Conservation (phyloP, 2,329 filamentous ascomycete species). For the Calonectria fujianensis region DNA sequence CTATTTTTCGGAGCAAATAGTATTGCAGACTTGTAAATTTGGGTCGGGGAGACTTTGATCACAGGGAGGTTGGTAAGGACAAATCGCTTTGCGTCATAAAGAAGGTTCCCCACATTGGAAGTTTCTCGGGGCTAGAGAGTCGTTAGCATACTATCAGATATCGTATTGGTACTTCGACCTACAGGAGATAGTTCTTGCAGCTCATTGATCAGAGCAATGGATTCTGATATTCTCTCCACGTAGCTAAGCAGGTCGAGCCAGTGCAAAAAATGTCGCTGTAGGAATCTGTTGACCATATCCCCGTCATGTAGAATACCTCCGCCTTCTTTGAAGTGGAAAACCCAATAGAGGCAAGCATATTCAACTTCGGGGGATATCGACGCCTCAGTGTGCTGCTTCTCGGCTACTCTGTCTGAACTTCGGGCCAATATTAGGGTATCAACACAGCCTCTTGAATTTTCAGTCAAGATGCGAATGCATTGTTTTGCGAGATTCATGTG, state of each 20-base stretch:
- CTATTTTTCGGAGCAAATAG: background rate
- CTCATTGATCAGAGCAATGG: background rate
- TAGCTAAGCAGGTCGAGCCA: background rate
- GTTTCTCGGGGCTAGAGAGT: background rate
- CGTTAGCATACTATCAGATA: background rate
- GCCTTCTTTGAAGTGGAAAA: background rate
- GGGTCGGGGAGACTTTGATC: background rate
- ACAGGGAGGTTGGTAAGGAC: background rate
- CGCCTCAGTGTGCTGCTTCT: background rate
- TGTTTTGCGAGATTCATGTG: background rate
- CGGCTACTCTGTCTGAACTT: background rate
- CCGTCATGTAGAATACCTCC: background rate
- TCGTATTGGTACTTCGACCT: background rate
- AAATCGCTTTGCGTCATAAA: background rate
- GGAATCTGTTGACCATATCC: background rate
- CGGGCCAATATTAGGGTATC: background rate
- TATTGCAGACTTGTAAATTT: background rate
- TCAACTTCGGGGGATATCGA: background rate
- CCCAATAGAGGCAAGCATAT: conserved; percentile 3
- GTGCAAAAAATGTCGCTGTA: background rate
- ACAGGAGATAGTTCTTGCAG: background rate
- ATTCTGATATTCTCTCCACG: background rate
- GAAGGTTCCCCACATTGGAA: background rate
- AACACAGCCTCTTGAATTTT: background rate
- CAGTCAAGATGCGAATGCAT: background rate